Conservation (phyloP, 345 rosid genomes). For the Lumnitzera racemosa region DNA sequence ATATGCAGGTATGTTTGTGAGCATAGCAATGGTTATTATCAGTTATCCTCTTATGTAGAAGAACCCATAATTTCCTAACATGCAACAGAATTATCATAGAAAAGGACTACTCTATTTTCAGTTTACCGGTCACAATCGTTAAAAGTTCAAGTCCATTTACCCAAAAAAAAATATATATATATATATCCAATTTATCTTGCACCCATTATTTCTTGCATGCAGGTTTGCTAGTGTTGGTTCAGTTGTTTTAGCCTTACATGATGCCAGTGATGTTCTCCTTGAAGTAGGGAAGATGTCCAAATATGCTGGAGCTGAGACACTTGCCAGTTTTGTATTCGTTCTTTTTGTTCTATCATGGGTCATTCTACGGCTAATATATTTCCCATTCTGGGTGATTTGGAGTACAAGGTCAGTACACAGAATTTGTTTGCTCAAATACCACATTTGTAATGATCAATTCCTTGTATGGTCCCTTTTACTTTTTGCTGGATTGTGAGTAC, state of each 20-base stretch:
- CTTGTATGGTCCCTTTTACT: not conserved
- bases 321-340: slow-evolving; percentile 69
- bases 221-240: slow-evolving; percentile 95
- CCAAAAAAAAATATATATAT: too few relatives aligned
- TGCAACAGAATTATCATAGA: too few relatives aligned
- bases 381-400: slow-evolving; percentile 97
- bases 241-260: slow-evolving; percentile 89
- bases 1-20: slow-evolving; percentile 44
- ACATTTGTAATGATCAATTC: not conserved
- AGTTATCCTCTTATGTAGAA: not conserved
- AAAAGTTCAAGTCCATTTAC: too few relatives aligned
- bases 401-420: slow-evolving; percentile 76
- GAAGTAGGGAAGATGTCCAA: slow-evolving; percentile 97
- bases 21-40: not conserved
- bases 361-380: slow-evolving; percentile 81
- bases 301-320: slow-evolving; percentile 71
- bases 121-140: too few relatives aligned
- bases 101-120: too few relatives aligned
- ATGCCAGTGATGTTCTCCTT: slow-evolving; percentile 86
- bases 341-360: slow-evolving; percentile 86
- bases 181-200: not conserved
- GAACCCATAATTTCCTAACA: too few relatives aligned
- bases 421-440: not conserved
- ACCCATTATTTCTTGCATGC: slow-evolving; percentile 14
- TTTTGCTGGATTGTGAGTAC: too few relatives aligned